These are phyloP conservation scores for Prunus armeniaca DNA, from an alignment of 306 rosid genomes.

Conservation along the genomic window DNA sequence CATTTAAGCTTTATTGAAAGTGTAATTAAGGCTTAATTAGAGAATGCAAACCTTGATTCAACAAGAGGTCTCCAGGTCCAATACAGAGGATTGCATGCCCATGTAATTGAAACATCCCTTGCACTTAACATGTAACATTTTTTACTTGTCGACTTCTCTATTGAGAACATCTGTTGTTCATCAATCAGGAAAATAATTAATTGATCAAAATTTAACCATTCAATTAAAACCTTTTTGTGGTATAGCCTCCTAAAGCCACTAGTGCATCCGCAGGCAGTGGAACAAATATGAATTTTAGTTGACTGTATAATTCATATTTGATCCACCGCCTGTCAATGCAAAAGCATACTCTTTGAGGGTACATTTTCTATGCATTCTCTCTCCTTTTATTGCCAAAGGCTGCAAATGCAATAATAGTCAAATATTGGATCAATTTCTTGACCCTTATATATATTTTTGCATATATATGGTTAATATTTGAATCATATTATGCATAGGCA, in stretches of 20 bases:
- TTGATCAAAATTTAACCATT: neutral
- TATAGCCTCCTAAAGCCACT: slow-evolving; percentile 3
- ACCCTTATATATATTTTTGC: neutral
- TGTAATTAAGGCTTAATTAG: neutral
- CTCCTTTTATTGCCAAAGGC: neutral
- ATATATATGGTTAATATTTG: neutral
- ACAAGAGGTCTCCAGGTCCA: slow-evolving; percentile 69
- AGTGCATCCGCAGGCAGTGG: slow-evolving; percentile 36
- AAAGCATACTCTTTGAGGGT: slow-evolving; percentile 23
- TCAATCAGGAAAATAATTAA: neutral
- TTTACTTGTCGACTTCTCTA: slow-evolving; percentile 55
- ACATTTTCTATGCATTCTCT: neutral
- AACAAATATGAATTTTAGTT: slow-evolving; percentile 59
- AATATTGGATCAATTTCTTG: neutral
- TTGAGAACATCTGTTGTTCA: slow-evolving; percentile 42
- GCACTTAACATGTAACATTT: slow-evolving; percentile 60
- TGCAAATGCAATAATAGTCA: slow-evolving; percentile 6
- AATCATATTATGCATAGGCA: neutral
- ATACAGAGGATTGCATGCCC: slow-evolving; percentile 51
- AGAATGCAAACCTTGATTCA: slow-evolving; percentile 44
- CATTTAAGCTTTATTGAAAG: neutral
- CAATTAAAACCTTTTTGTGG: neutral
- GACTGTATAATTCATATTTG: slow-evolving; percentile 63
- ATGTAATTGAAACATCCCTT: slow-evolving; percentile 57
- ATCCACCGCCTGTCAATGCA: slow-evolving; percentile 73